Base-by-base conservation (phyloP, 2,329 filamentous ascomycete species). In the Exophiala dermatitidis region DNA sequence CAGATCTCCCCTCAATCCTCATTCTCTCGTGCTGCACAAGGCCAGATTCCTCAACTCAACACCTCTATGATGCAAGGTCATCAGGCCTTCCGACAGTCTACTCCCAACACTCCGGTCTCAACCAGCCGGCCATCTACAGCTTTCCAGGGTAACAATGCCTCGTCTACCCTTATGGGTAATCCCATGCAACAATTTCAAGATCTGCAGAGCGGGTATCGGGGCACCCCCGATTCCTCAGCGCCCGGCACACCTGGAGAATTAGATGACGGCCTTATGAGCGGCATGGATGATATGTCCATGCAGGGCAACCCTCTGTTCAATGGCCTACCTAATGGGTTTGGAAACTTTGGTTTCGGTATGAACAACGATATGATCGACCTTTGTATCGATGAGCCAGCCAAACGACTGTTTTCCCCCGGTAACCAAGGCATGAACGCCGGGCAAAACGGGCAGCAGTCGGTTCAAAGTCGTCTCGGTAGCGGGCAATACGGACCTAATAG, bases 301-400 rank as follows among this genome's bases (percentile, higher is more conserved):
- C 79, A 79, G 55, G 70, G 70, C 56, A 67, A 69, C 50, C 61
- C 67, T 43, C 69, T 72, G 56, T 72, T 74, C 50, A 67, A 68
- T 60, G 66, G 67, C 41, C 53, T 60, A 48, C 69, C 72, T 45
- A 69, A 67, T 45, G 61, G 57, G 4, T 62, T 63, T 46, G 59
- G 57, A 10, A 66, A 71, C 43, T 66, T 67, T 19, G 71, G 72
- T 43, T 76, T 73, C 47, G 66, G 68, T 65, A 66, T 77, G 67
- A 70, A 69, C 55, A 76, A 72, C 57, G 73, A 76, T 50, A 77
- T 77, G 74, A 65, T 85, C 58, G 79, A 84, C 63, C 67, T 81
- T 3, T 81, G 77, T 62, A 97, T 97, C 65, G 90, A 96, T 62
- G 90, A 97, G 67, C 93, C 93, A 2, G 93, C 89, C 38, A 97